Base-by-base conservation (phyloP, 2,329 filamentous ascomycete species). In the Botrytis byssoidea region DNA sequence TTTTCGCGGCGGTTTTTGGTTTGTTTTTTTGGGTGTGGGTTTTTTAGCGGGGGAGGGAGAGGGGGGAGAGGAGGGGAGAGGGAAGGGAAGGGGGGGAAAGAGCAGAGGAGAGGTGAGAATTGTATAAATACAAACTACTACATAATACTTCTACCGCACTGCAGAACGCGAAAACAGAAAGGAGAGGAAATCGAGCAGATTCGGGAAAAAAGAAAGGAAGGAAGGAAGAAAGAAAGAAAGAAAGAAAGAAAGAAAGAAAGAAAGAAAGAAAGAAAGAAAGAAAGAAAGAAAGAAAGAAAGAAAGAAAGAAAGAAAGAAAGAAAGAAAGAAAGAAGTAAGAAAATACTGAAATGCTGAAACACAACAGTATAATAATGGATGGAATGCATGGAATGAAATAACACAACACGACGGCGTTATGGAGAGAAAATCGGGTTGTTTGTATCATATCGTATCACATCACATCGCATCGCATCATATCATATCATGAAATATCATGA, bases 21-120 rank as follows among this genome's bases (percentile, higher is more conserved):
- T 82, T 98, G 77, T 99, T 99, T 83, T 89, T 90, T 78, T 99
- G 95, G 82, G 95, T 98, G 74, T 98, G 95, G 95, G 83, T 97
- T 74, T 96, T 80, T 95, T 82, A 87, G 63, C 40, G 16, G 32
- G 14, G 37, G 12, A 5, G 16, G 20, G 16, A 18, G 35, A 37
- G 42, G 61, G 35, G 57, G 29, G 44, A 5, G 22, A 37, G 12
- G 46, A 37, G 65, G 29, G 51, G 29, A 40, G 6, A 29, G n/a
- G 32, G 9, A 44, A 46, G 6, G 29, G 3, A 7, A 18, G 2
- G 12, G 37, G 35, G 0, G 20, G n/a, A n/a, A n/a, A n/a, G n/a
- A n/a, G n/a, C n/a, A 32, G 32, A n/a, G n/a, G 10, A n/a, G 48
- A 22, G 6, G 7, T 4, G 37, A n/a, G 22, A 40, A 4, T 61